Percentiles rank a stretch among this genome's conserved stretches.
phyloP scores from a whole-genome alignment of 2,329 filamentous ascomycete genomes.

The Exophiala sp. region DNA sequence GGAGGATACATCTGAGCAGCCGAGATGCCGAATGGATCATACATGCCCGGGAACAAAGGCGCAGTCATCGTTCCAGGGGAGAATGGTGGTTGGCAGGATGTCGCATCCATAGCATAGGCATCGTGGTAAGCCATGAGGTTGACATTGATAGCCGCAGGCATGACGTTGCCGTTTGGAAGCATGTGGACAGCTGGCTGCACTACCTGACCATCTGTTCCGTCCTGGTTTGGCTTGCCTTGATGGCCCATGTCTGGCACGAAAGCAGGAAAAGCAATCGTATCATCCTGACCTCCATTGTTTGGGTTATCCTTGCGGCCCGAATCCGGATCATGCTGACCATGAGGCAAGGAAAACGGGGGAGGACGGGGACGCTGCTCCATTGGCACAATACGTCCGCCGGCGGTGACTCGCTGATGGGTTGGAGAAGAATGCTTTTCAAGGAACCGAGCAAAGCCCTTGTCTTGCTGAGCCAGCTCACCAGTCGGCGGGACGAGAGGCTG shows the following conservation, averaged over 20 bases:
- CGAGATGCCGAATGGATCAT: slow-evolving; percentile 14
- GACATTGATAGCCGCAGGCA: slow-evolving; percentile 3
- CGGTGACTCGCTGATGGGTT: slow-evolving; percentile 48
- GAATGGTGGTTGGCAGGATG: slow-evolving; percentile 6
- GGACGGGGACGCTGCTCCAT: slow-evolving; percentile 37
- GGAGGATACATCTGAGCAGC: slow-evolving; percentile 9
- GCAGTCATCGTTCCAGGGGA: slow-evolving; percentile 6
- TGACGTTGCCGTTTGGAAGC: not conserved
- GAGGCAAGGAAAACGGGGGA: slow-evolving; percentile 35
- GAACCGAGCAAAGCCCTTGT: slow-evolving; percentile 46
- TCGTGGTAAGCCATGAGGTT: slow-evolving; percentile 5
- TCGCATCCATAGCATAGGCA: slow-evolving; percentile 6
- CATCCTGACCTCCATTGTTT: slow-evolving; percentile 12
- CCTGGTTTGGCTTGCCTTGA: slow-evolving; percentile 1
- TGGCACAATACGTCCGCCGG: slow-evolving; percentile 48
- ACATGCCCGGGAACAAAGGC: slow-evolving; percentile 4
- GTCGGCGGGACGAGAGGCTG: slow-evolving; percentile 36
- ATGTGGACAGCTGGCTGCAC: slow-evolving; percentile 6
- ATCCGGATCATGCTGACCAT: slow-evolving; percentile 4
- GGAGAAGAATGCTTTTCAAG: slow-evolving; percentile 47
- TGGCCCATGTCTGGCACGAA: not conserved
- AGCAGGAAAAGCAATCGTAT: not conserved
- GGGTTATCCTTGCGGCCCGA: slow-evolving; percentile 21
- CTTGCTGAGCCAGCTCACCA: slow-evolving; percentile 33
- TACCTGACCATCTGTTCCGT: slow-evolving; percentile 1